Evolutionary conservation across 2,329 filamentous ascomycete genomes (phyloP), one percentile per base, ranked within the genome.

Genomic region (Botryosphaeria agaves): DNA sequence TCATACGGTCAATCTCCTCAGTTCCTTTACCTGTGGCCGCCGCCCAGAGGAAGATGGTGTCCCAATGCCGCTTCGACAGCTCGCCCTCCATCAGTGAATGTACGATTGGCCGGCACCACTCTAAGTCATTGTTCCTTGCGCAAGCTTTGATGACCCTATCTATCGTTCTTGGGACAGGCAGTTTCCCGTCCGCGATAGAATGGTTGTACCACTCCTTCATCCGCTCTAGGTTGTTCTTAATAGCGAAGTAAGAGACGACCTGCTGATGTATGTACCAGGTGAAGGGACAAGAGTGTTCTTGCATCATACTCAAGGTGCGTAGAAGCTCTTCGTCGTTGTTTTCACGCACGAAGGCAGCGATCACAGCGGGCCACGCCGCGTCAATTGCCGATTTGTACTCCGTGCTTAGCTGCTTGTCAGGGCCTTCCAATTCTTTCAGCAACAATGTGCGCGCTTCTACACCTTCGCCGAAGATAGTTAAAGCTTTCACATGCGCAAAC

Each of bases 31-130:
- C 78, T 32, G 72, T 68, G 5, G 76, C 65, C 8, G 79, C 73
- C 18, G 81, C 76, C 72, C 78, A 85, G 31, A 81, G 69, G 26
- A 89, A 66, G 8, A 82, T 59, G 8, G 75, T 64, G 44, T 89
- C 76, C 72, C 79, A 83, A 14, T 66, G 28, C 4, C 17, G 14
- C 31, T 54, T 51, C 5, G 39, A 30, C 3, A 49, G 46, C 18
- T 43, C 43, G 11, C 11, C 2, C 7, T 33, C 32, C 18, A 29
- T 30, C 35, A 48, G 43, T 3, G 43, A 38, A 15, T 55, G 57
- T 35, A 83, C 72, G 7, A 78, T 55, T 1, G 57, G 48, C 31
- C 67, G 62, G 1, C 72, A 73, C 69, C 76, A 82, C 1, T 69
- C 60, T 26, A 66, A 43, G 31, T 77, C 59, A 15, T 64, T 53